A percentile compares a stretch with the other conserved stretches of the same genome.
These are phyloP conservation scores for Sedum album DNA, from an alignment of 164 flowering plant genomes.

Conservation along the genomic window DNA sequence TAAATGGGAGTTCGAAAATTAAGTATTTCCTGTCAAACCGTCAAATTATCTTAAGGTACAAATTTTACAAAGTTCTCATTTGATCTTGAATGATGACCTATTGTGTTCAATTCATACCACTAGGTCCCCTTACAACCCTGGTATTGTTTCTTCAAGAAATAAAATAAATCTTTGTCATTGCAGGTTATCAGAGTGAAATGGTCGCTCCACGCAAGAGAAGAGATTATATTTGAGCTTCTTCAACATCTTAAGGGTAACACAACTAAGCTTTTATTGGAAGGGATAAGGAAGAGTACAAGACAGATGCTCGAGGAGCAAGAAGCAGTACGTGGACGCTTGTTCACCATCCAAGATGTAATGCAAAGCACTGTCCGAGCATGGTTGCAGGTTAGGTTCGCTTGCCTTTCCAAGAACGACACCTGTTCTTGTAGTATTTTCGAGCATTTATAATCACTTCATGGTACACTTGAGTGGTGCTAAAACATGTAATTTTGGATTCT, in stretches of 20 bases:
- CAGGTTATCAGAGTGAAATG: constrained; percentile 96
- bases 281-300: constrained; percentile 72
- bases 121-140: neutral
- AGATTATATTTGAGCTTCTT: constrained; percentile 85
- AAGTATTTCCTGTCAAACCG: neutral
- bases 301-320: constrained; percentile 98
- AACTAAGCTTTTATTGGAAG: constrained; percentile 49
- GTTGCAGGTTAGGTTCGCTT: constrained; percentile 54
- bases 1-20: neutral
- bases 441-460: neutral
- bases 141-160: neutral
- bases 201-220: constrained; percentile 98
- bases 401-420: no score
- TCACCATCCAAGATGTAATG: constrained; percentile 97
- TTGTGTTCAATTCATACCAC: neutral
- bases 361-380: constrained; percentile 91
- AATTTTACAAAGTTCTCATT: neutral
- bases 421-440: no score
- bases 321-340: constrained; percentile 91
- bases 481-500: neutral
- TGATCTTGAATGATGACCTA: neutral
- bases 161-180: neutral
- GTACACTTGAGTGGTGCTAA: neutral
- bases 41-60: neutral
- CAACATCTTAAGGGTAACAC: constrained; percentile 65